Evolutionary conservation across 306 rosid species (phyloP), one percentile per base, ranked within the genome.

Genomic region (Dalbergia oliveri): DNA sequence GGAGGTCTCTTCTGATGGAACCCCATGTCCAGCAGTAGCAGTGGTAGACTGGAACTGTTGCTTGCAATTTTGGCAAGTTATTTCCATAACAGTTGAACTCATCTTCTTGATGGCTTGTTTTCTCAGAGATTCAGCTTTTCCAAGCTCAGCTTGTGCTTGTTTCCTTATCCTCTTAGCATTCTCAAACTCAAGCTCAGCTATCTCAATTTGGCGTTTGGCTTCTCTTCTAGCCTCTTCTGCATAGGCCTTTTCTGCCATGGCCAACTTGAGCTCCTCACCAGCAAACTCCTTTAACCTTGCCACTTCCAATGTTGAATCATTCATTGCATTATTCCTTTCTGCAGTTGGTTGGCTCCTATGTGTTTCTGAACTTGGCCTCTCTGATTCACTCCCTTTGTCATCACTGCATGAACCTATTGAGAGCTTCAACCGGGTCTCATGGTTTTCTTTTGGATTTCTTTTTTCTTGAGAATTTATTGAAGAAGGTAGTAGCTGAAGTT

Each of bases 181-280:
- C 37, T 85, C 85, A 67, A 95, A 95, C 81, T 95, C 99, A 35
- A 82, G 34, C 76, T 95, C 97, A 6, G 98, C 97, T 5, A 91
- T 88, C 77, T 89, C 94, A 23, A 93, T 90, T 19, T 89, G 91
- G 0, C 92, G 78, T 23, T 91, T 93, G 0, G 98, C 97, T 75
- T 95, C 98, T 74, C 88, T 78, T 74, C 99, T 80, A 0, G 98
- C 97, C 15, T 93, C 98, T 65, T 93, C 98, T 0, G 98, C 98
- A 31, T 90, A 91, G 0, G 84, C 86, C 83, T 85, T 93, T 54
- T 93, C 98, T 4, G 88, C 86, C 86, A 90, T 78, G 1, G 97
- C 97, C 78, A 91, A 14, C 84, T 89, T 89, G 11, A 93, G 56
- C 51, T 90, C 88, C 81, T 86, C 89, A 13, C 70, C 57, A 1